A percentile compares a stretch with the other conserved stretches of the same genome.
These are phyloP conservation scores for Nakaseomyces delphensis DNA, from an alignment of 1,139 yeast species.

Conservation along the genomic window DNA sequence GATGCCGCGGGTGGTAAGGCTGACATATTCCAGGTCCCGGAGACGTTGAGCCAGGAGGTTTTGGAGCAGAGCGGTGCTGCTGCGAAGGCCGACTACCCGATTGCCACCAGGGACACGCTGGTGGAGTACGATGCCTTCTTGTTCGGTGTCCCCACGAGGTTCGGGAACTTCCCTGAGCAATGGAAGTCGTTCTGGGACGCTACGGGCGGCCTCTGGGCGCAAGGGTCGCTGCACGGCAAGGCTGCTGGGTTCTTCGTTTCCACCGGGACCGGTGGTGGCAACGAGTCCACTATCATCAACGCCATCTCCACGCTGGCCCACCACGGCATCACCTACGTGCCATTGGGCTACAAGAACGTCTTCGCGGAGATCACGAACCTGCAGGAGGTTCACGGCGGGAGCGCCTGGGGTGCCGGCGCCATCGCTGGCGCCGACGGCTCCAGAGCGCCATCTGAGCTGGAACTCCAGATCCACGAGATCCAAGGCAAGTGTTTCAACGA, in stretches of 20 bases:
- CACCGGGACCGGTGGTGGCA: conserved; percentile 80
- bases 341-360: conserved; percentile 59
- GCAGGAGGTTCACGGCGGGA: conserved; percentile 69
- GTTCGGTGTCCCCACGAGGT: conserved; percentile 80
- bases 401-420: conserved; percentile 87
- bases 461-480: conserved; percentile 49
- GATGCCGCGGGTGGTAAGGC: conserved; percentile 68
- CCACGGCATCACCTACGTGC: conserved; percentile 67
- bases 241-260: conserved; percentile 68
- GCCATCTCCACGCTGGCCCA: conserved; percentile 56
- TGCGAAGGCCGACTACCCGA: conserved; percentile 58
- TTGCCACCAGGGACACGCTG: conserved; percentile 54
- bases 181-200: conserved; percentile 74
- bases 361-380: conserved; percentile 50
- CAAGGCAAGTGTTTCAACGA: conserved; percentile 54
- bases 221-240: conserved; percentile 67
- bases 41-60: conserved; percentile 62
- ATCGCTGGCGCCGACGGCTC: conserved; percentile 75
- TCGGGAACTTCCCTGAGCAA: conserved; percentile 75
- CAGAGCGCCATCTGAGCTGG: conserved; percentile 59
- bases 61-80: conserved; percentile 58
- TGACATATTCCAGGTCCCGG: conserved; percentile 68
- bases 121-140: conserved; percentile 62
- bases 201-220: conserved; percentile 78
- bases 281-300: conserved; percentile 61